phyloP scores from a whole-genome alignment of 345 rosid species.

The Dipteronia sinensis region DNA sequence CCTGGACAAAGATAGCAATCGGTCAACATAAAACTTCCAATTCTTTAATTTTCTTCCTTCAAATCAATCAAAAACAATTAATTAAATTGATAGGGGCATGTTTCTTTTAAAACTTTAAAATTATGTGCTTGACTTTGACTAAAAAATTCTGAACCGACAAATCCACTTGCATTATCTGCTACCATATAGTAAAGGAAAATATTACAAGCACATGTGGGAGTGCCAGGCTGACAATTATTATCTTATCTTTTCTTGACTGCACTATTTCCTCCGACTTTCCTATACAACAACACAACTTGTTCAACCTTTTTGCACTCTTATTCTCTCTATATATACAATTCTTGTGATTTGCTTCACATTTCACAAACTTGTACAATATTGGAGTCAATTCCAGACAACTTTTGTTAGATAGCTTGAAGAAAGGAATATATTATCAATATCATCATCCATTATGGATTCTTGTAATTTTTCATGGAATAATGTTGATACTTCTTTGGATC shows the following conservation, averaged over 20 bases:
- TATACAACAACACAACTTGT: no score
- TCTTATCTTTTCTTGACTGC: conserved; percentile 8
- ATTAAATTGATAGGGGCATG: background rate
- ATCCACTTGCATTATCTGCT: background rate
- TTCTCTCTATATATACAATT: background rate
- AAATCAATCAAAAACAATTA: background rate
- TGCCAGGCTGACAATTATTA: conserved; percentile 13
- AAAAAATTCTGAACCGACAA: conserved; percentile 25
- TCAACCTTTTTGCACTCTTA: background rate
- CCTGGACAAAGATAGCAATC: background rate
- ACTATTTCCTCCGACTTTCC: conserved; percentile 47
- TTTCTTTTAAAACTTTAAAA: no score
- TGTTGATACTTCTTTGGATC: conserved; percentile 61
- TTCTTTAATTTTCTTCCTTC: background rate
- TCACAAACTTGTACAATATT: no score
- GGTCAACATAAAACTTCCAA: conserved; percentile 22
- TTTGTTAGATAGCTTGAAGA: background rate
- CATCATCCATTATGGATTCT: conserved; percentile 41
- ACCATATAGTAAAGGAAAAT: no score
- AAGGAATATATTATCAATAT: background rate
- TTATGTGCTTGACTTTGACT: conserved; percentile 36
- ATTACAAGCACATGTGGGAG: conserved; percentile 22
- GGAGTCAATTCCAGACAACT: conserved; percentile 14
- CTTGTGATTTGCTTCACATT: background rate
- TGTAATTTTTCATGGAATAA: conserved; percentile 30